A percentile compares a stretch with the other conserved stretches of the same genome.
These are phyloP conservation scores for Cytospora leucostoma DNA, from an alignment of 2,329 filamentous ascomycete species.

Conservation along the genomic window DNA sequence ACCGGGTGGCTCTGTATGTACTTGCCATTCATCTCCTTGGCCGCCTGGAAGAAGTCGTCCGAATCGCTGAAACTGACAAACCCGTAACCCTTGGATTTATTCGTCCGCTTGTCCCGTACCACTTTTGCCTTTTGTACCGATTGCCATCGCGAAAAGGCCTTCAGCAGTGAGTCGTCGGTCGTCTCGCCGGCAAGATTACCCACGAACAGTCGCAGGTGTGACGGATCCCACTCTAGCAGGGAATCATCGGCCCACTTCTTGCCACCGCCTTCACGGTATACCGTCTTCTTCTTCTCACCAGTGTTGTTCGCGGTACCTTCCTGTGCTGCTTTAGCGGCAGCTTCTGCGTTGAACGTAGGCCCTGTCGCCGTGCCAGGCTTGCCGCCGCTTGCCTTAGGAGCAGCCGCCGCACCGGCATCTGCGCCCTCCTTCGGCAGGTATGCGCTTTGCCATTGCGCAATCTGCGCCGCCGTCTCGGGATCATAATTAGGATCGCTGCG, in stretches of 20 bases:
- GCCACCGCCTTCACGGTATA: slow-evolving; percentile 83
- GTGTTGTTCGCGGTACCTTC: slow-evolving; percentile 49
- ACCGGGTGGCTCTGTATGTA: slow-evolving; percentile 98
- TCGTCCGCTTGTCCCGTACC: slow-evolving; percentile 91
- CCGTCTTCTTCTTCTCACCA: slow-evolving; percentile 76
- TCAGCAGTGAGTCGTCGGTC: slow-evolving; percentile 91
- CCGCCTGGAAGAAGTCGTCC: slow-evolving; percentile 94
- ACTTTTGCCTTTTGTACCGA: slow-evolving; percentile 92
- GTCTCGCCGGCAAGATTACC: slow-evolving; percentile 97
- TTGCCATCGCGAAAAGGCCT: slow-evolving; percentile 86
- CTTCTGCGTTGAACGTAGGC: slow-evolving; percentile 37
- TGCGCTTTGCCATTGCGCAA: slow-evolving; percentile 92
- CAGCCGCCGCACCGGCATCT: slow-evolving; percentile 32
- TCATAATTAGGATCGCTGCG: slow-evolving; percentile 54
- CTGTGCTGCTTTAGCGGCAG: slow-evolving; percentile 42
- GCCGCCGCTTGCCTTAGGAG: slow-evolving; percentile 31
- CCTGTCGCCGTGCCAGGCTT: slow-evolving; percentile 34
- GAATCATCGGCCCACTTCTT: slow-evolving; percentile 89
- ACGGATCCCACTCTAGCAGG: slow-evolving; percentile 92
- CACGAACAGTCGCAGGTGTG: slow-evolving; percentile 92
- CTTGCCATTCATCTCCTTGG: slow-evolving; percentile 98
- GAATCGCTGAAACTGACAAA: slow-evolving; percentile 96
- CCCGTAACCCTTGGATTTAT: slow-evolving; percentile 93
- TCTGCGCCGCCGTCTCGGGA: slow-evolving; percentile 84
- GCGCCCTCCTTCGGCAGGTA: slow-evolving; percentile 68